Base-by-base conservation (phyloP, 768 basidiomycete species). In the Auricularia cornea region DNA sequence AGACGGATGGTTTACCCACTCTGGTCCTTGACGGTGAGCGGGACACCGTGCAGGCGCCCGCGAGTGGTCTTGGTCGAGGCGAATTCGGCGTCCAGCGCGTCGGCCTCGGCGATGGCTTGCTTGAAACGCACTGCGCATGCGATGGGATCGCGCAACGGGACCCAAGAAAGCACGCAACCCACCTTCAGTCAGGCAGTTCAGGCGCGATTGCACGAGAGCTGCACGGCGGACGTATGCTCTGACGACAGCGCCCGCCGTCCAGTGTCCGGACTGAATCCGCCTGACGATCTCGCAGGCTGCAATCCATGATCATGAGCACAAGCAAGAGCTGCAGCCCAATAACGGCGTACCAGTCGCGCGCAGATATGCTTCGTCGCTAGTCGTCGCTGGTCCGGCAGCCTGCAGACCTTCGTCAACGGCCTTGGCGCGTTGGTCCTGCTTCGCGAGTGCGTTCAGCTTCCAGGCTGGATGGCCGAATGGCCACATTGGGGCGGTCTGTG, bases 181-280 rank as follows among this genome's bases (percentile, higher is more conserved):
- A 89, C 91, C 84, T 81, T 93, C 91, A 1, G 92, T 94, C 51
- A 92, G 67, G 69, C 89, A 90, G 69, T 92, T 93, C 3, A 86
- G 88, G 65, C 76, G 75, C 38, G 75, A 72, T 14, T 93, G 90
- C 3, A 88, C 88, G 30, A 81, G 71, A 33, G 68, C 78, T 2
- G 80, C 81, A 23, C 76, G 80, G 11, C 79, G 73, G 40, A 79
- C 74, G 72, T 76, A 73, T 12, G 79, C 79, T 26, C 70, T 81
- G 75, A 71, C 77, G 69, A 74, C 83, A 75, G 80, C 41, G 32
- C 67, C 69, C 0, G 67, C 73, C 6, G 71, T 69, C 74, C 74
- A 75, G n/a, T 67, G 59, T 26, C 64, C 38, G 14, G n/a, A 59
- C 59, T 66, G 65, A 20, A 73, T 65, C 38, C 68, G 62, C n/a